These are phyloP conservation scores for Brassica carinata DNA, from an alignment of 345 rosid species.

Conservation along the genomic window DNA sequence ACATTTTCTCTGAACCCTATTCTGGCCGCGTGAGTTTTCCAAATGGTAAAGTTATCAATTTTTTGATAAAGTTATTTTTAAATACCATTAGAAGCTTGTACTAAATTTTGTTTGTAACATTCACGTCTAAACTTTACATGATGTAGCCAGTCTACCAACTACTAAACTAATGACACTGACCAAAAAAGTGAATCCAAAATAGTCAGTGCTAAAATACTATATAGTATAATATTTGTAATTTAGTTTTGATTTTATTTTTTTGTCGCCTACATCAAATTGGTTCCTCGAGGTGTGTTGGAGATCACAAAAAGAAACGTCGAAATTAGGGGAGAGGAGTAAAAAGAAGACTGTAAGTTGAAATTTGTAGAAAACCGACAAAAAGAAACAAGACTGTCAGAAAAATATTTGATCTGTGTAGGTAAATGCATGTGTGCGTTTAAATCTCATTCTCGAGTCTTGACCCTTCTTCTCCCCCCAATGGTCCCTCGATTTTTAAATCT, in stretches of 20 bases:
- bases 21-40: not conserved
- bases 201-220: not conserved
- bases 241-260: not conserved
- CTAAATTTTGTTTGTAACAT: not conserved
- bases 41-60: not conserved
- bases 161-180: not conserved
- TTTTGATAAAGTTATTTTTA: no score
- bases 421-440: slow-evolving; percentile 19
- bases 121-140: not conserved
- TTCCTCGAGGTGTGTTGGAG: slow-evolving; percentile 37
- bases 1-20: not conserved
- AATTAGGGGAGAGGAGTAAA: slow-evolving; percentile 10
- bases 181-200: not conserved
- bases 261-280: slow-evolving; percentile 8
- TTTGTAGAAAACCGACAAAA: slow-evolving; percentile 34
- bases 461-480: slow-evolving; percentile 14
- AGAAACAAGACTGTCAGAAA: slow-evolving; percentile 40
- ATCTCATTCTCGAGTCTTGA: no score
- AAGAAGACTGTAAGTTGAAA: not conserved
- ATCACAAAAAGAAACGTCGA: slow-evolving; percentile 41
- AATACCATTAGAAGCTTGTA: not conserved
- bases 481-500: slow-evolving; percentile 32
- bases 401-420: slow-evolving; percentile 11
- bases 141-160: not conserved
- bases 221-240: not conserved